Base-by-base conservation (phyloP, 1,284 basidiomycete genomes). In the Boletus albobrunnescens region DNA sequence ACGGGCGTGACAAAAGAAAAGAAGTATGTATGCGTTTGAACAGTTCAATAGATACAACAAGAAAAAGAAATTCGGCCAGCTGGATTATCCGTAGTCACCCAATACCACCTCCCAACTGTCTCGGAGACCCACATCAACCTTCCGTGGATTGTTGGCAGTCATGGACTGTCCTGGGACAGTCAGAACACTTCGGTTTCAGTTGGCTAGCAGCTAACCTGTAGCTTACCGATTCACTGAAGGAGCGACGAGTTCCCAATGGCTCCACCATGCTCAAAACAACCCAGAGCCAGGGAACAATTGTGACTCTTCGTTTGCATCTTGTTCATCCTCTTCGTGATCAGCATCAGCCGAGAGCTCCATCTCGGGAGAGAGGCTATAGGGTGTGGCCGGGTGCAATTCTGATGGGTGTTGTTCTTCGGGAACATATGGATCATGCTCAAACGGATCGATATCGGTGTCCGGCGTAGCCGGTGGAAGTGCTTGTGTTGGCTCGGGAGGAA, bases 221-320 rank as follows among this genome's bases (percentile, higher is more conserved):
- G n/a, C n/a, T n/a, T n/a, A n/a, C n/a, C n/a, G n/a, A n/a, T n/a
- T n/a, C n/a, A n/a, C n/a, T n/a, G n/a, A n/a, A n/a, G n/a, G n/a
- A n/a, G n/a, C n/a, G n/a, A n/a, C n/a, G n/a, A n/a, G n/a, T n/a
- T n/a, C n/a, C n/a, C n/a, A n/a, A n/a, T n/a, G n/a, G n/a, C n/a
- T n/a, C n/a, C n/a, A n/a, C n/a, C n/a, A n/a, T n/a, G n/a, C 36
- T 73, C 60, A 78, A 56, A 77, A 80, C 46, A 81, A 56, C 46
- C 74, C 78, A 33, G 77, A 79, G 23, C 77, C 78, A 28, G 78
- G 76, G 65, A 80, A 77, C 47, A 79, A 50, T 56, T 71, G 76
- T 14, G 72, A 75, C 38, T 65, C 70, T 45, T 70, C 70, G 19
- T 58, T 57, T 17, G 46, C 62, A 42, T 66, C 59, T 56, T 72